These are phyloP conservation scores for Sphagnurus paluster DNA, from an alignment of 1,284 basidiomycete genomes.

Conservation along the genomic window DNA sequence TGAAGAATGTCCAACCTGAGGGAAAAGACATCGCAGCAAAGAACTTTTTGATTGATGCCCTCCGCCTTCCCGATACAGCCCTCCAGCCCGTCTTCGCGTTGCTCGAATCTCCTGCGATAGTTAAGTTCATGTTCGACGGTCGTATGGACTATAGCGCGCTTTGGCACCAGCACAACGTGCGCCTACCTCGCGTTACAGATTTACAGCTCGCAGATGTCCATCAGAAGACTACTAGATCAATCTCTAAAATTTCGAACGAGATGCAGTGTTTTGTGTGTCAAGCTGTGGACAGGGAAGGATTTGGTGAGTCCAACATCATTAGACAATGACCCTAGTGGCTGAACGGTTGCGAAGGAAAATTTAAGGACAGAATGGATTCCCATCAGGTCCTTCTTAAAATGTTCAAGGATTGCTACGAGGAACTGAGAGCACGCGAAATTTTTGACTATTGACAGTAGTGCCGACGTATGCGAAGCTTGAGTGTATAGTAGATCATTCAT, in stretches of 20 bases:
- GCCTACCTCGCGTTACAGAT: neutral
- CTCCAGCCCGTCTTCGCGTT: neutral
- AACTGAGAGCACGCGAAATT: no score
- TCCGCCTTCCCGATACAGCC: neutral
- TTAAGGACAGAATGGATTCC: no score
- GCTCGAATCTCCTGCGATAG: neutral
- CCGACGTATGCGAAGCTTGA: no score
- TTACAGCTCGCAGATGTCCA: neutral
- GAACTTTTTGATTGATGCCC: neutral
- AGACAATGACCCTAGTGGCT: no score
- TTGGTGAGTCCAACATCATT: no score
- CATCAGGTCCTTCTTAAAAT: no score
- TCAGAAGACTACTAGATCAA: neutral
- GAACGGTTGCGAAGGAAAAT: no score
- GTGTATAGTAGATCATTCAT: no score
- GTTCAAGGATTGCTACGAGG: no score
- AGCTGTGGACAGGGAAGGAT: neutral
- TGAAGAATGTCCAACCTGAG: no score
- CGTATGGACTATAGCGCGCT: neutral
- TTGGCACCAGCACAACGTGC: neutral
- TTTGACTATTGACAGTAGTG: no score
- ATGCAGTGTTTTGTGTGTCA: slow-evolving; percentile 3
- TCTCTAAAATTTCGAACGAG: neutral
- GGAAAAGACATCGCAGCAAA: no score
- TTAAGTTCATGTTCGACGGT: neutral